These are phyloP conservation scores for Sequoia sempervirens DNA, from an alignment of 75 land plant genomes.

Conservation along the genomic window DNA sequence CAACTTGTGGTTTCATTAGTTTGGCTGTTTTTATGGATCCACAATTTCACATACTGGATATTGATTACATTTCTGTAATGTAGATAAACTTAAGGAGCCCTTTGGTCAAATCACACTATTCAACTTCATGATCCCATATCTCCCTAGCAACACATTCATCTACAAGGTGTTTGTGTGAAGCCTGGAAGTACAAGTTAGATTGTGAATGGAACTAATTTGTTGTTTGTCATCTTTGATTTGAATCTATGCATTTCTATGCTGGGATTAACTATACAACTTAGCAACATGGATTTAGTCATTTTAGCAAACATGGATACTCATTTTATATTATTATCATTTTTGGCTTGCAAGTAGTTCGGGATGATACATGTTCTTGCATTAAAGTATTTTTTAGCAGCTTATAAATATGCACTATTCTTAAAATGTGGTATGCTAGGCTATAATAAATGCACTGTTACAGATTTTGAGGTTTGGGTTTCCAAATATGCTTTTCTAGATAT, in stretches of 20 bases:
- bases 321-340: neutral
- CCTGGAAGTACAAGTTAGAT: too few species aligned
- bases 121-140: too few species aligned
- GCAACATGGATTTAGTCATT: neutral
- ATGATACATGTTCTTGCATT: neutral
- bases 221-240: neutral
- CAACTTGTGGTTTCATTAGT: too few species aligned
- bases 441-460: neutral
- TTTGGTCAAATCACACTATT: too few species aligned
- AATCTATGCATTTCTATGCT: neutral
- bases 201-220: too few species aligned
- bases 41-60: too few species aligned
- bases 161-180: too few species aligned
- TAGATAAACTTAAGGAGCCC: too few species aligned
- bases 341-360: neutral
- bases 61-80: too few species aligned
- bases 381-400: neutral
- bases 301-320: neutral
- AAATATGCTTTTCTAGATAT: neutral
- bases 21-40: too few species aligned
- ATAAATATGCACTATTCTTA: neutral
- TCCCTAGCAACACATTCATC: too few species aligned
- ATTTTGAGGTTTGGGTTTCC: neutral
- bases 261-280: neutral
- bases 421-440: neutral